phyloP scores from a whole-genome alignment of 2,329 filamentous ascomycete genomes.

The Alternaria solani region DNA sequence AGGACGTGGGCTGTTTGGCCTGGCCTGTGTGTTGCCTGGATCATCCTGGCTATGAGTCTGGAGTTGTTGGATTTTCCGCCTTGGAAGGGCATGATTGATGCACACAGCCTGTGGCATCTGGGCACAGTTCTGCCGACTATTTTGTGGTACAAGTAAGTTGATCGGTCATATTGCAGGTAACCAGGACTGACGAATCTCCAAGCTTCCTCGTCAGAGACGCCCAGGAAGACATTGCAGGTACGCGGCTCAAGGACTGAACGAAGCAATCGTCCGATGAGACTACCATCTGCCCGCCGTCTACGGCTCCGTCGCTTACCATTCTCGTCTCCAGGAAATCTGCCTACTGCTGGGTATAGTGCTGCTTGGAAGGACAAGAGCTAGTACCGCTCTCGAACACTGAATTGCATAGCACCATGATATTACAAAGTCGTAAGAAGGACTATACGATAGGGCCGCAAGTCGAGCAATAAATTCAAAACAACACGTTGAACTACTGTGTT shows the following conservation, averaged over 20 bases:
- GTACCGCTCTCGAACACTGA: background rate
- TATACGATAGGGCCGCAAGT: background rate
- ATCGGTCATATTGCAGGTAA: background rate
- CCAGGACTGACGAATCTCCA: constrained; percentile 22
- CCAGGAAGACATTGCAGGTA: constrained; percentile 78
- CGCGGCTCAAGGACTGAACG: constrained; percentile 72
- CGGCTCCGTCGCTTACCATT: constrained; percentile 30
- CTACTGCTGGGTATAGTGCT: constrained; percentile 6
- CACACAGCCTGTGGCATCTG: constrained; percentile 94
- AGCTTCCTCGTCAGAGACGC: constrained; percentile 90
- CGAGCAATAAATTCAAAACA: background rate
- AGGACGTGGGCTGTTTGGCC: constrained; percentile 88
- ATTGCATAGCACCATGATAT: background rate
- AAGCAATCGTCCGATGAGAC: constrained; percentile 8
- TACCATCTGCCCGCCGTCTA: constrained; percentile 6
- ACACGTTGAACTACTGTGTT: background rate
- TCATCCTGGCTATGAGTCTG: constrained; percentile 92
- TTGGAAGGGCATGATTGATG: constrained; percentile 81
- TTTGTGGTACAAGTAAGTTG: constrained; percentile 91
- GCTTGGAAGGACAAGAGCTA: constrained; percentile 15
- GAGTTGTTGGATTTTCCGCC: constrained; percentile 95
- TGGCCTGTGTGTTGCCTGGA: constrained; percentile 88
- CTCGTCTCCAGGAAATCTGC: constrained; percentile 30
- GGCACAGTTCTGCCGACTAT: constrained; percentile 88
- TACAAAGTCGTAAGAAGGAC: background rate